Conservation (phyloP, 306 rosid genomes). For the Phaseolus lunatus region DNA sequence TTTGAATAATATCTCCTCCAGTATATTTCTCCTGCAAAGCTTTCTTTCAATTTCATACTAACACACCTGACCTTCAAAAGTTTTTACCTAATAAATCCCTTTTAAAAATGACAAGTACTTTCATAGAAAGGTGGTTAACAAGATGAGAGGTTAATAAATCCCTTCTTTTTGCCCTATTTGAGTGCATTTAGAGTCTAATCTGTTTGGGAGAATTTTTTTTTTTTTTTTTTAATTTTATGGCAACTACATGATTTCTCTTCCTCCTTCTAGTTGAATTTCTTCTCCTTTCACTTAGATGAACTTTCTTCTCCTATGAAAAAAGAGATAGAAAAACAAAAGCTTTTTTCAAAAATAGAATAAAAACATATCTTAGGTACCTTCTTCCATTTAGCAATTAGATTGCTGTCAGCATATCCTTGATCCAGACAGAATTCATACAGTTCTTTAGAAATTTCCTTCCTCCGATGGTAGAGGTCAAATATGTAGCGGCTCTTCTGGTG, state of each 20-base stretch:
- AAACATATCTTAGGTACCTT: slow-evolving; percentile 52
- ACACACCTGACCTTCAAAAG: not conserved
- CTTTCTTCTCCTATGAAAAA: not conserved
- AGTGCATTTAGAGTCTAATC: not conserved
- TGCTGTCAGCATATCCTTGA: slow-evolving; percentile 79
- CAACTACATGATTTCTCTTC: slow-evolving; percentile 8
- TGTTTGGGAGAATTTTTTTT: not conserved
- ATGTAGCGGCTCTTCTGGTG: slow-evolving; percentile 83
- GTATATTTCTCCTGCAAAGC: not conserved
- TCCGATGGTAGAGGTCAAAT: slow-evolving; percentile 71
- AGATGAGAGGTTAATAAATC: not conserved
- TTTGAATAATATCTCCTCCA: not conserved
- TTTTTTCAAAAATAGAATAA: no score
- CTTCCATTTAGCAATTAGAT: slow-evolving; percentile 79
- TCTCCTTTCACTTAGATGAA: slow-evolving; percentile 11
- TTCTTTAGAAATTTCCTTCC: slow-evolving; percentile 79
- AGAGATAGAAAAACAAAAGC: not conserved
- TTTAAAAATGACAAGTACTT: slow-evolving; percentile 2
- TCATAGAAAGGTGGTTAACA: not conserved
- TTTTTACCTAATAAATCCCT: not conserved
- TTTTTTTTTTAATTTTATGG: not conserved
- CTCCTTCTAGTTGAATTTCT: not conserved
- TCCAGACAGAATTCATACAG: slow-evolving; percentile 74
- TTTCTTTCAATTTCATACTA: slow-evolving; percentile 3
- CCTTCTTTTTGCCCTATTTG: not conserved